Conservation (phyloP, 352 stramenopile genomes). For the Phytophthora ohioensis region DNA sequence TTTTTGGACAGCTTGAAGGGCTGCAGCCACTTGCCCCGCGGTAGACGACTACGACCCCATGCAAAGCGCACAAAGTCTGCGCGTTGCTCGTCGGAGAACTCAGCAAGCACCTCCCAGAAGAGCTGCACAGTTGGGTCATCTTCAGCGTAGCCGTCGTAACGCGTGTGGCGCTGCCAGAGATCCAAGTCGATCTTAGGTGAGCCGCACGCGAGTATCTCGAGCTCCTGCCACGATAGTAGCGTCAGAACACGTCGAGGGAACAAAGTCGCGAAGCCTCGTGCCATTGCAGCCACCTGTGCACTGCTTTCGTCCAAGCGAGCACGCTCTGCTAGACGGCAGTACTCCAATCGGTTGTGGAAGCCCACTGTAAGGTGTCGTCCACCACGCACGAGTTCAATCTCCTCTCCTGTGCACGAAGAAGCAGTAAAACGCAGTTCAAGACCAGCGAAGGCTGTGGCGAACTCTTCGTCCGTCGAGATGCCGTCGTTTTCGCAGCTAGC, state of each 20-base stretch:
- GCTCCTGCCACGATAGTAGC: conserved; percentile 91
- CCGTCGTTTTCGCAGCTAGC: conserved; percentile 82
- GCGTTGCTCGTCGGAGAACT: conserved; percentile 91
- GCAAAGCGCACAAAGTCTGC: conserved; percentile 94
- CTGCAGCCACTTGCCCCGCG: conserved; percentile 88
- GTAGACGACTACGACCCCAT: conserved; percentile 93
- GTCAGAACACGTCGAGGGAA: conserved; percentile 90
- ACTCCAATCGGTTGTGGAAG: conserved; percentile 89
- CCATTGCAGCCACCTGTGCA: conserved; percentile 79
- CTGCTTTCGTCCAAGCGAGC: conserved; percentile 84
- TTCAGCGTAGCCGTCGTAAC: conserved; percentile 91
- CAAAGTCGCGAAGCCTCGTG: conserved; percentile 80
- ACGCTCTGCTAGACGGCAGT: conserved; percentile 81
- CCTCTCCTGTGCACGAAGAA: conserved; percentile 85
- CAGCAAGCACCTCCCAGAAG: conserved; percentile 91
- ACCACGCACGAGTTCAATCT: conserved; percentile 84
- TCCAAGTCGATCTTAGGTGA: conserved; percentile 92
- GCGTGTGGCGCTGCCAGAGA: conserved; percentile 87
- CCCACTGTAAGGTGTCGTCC: conserved; percentile 73
- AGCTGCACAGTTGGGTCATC: conserved; percentile 83
- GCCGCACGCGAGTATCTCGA: conserved; percentile 92
- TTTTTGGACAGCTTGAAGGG: conserved; percentile 94
- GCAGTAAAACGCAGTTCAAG: conserved; percentile 85
- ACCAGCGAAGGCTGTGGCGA: conserved; percentile 77
- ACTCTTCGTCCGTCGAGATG: conserved; percentile 83